These are phyloP conservation scores for Podila horticola DNA, from an alignment of 192 early-diverging fungal species.

Conservation along the genomic window DNA sequence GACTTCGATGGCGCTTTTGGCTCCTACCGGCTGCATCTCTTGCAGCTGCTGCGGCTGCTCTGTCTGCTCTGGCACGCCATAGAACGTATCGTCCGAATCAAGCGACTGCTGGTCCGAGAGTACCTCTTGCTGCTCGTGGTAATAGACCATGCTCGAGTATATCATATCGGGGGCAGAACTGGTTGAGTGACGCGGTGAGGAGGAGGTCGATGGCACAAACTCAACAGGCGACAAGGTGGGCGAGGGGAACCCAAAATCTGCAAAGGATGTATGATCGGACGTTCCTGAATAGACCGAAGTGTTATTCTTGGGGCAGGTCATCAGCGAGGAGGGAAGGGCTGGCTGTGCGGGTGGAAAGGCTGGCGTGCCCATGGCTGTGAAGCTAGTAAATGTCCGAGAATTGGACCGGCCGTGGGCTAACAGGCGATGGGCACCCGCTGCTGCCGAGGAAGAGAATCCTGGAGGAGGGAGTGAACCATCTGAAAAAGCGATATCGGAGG, in stretches of 20 bases:
- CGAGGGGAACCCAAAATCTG: constrained; percentile 45
- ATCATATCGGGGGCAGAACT: constrained; percentile 5
- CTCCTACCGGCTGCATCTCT: background rate
- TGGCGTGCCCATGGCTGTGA: constrained; percentile 24
- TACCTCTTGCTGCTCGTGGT: background rate
- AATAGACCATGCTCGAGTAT: background rate
- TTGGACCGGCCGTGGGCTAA: constrained; percentile 9
- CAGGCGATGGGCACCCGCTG: constrained; percentile 1
- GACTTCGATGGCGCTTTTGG: background rate
- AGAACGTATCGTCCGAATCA: background rate
- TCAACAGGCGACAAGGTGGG: constrained; percentile 18
- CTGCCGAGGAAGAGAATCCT: constrained; percentile 5
- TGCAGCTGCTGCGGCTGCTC: background rate
- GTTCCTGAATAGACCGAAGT: background rate
- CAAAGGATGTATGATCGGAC: constrained; percentile 30
- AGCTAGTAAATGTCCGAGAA: constrained; percentile 30
- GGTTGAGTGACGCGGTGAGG: constrained; percentile 35
- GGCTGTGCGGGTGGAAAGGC: constrained; percentile 17
- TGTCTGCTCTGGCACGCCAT: background rate
- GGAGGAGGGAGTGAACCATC: background rate
- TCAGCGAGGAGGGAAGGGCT: background rate
- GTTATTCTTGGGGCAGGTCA: background rate
- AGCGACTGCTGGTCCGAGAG: background rate
- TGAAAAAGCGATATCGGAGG: background rate
- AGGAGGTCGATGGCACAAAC: constrained; percentile 5